Percentiles rank a stretch among this genome's conserved stretches.
phyloP scores from a whole-genome alignment of 2,329 filamentous ascomycete genomes.

The Chaetomiaceae sp. region DNA sequence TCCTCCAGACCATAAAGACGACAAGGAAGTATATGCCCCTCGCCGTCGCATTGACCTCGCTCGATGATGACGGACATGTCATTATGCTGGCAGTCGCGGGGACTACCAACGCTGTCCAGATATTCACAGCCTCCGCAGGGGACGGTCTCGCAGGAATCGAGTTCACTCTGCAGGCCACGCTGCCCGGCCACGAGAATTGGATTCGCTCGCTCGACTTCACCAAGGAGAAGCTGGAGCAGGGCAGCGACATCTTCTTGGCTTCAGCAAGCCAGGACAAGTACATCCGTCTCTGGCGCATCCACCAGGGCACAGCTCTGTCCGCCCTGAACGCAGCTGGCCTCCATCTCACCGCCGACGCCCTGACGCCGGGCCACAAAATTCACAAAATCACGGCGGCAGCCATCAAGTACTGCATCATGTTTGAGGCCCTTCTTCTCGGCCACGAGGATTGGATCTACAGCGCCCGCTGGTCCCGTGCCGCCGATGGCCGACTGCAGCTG shows the following conservation, averaged over 20 bases:
- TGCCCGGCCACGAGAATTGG: slow-evolving; percentile 93
- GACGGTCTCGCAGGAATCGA: slow-evolving; percentile 28
- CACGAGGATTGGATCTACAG: slow-evolving; percentile 99
- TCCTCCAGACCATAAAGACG: slow-evolving; percentile 66
- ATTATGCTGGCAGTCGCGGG: slow-evolving; percentile 79
- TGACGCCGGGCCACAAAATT: slow-evolving; percentile 74
- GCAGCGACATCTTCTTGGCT: slow-evolving; percentile 72
- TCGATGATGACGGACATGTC: slow-evolving; percentile 49
- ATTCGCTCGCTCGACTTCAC: slow-evolving; percentile 80
- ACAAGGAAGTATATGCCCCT: slow-evolving; percentile 79
- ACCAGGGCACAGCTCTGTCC: slow-evolving; percentile 62
- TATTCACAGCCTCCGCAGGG: slow-evolving; percentile 55
- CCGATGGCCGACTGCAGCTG: slow-evolving; percentile 57
- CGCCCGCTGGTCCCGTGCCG: slow-evolving; percentile 61
- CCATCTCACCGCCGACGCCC: slow-evolving; percentile 54
- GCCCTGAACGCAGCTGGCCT: slow-evolving; percentile 48
- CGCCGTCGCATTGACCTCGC: slow-evolving; percentile 61
- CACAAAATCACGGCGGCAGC: slow-evolving; percentile 64
- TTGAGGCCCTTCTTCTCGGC: slow-evolving; percentile 87
- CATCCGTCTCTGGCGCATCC: slow-evolving; percentile 86
- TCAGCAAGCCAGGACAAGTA: slow-evolving; percentile 98
- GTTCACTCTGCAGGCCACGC: slow-evolving; percentile 70
- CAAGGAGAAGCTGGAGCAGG: slow-evolving; percentile 49
- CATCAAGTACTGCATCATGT: slow-evolving; percentile 74
- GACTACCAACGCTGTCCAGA: slow-evolving; percentile 75